phyloP scores from a whole-genome alignment of 306 rosid genomes.

The Acacia crassicarpa region DNA sequence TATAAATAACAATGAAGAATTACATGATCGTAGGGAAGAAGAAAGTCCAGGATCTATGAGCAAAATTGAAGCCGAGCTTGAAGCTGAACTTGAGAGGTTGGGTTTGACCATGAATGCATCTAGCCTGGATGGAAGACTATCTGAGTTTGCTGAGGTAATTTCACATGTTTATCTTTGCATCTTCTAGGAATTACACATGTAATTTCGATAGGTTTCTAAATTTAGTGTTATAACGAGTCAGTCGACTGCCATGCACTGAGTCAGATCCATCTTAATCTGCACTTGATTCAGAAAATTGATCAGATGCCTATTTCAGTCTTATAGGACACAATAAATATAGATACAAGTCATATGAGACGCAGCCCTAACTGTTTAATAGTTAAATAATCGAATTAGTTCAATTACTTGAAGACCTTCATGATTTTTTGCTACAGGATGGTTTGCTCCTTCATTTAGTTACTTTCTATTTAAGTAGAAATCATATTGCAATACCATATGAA shows the following conservation, averaged over 20 bases:
- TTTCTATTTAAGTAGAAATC: not conserved
- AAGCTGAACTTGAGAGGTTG: slow-evolving; percentile 92
- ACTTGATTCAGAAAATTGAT: not conserved
- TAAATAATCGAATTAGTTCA: not conserved
- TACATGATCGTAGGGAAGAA: slow-evolving; percentile 50
- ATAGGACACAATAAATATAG: not conserved
- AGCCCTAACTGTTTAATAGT: not conserved
- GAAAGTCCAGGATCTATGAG: slow-evolving; percentile 64
- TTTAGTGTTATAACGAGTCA: not conserved
- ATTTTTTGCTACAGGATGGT: slow-evolving; percentile 3
- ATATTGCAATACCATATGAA: slow-evolving; percentile 3
- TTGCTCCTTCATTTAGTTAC: slow-evolving; percentile 6
- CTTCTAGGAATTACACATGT: not conserved
- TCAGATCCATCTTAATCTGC: not conserved
- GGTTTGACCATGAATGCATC: slow-evolving; percentile 66
- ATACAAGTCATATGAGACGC: not conserved
- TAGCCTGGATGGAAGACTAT: slow-evolving; percentile 44
- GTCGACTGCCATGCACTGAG: not conserved
- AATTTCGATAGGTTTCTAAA: not conserved
- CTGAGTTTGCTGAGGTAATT: slow-evolving; percentile 75
- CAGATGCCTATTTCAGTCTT: not conserved
- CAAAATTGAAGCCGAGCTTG: slow-evolving; percentile 98
- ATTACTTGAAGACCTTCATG: not conserved
- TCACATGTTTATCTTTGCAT: slow-evolving; percentile 18
- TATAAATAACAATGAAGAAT: slow-evolving; percentile 36